Evolutionary conservation across 768 basidiomycete genomes (phyloP), one percentile per base, ranked within the genome.

Genomic region (Porphyrellus cyaneotinctus): DNA sequence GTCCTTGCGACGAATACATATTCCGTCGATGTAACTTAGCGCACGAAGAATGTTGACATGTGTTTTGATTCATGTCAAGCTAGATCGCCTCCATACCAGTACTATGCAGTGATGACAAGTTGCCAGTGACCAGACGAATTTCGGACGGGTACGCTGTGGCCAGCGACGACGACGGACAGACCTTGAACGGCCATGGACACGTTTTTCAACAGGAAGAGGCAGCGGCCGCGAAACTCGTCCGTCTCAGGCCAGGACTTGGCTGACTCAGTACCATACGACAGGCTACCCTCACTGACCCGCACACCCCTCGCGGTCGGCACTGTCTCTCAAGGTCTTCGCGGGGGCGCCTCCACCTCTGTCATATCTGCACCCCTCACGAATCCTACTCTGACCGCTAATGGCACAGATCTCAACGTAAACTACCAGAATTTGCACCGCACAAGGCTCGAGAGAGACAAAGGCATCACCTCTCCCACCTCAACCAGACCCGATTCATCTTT

Each of bases 321-420:
- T 9, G 68, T 79, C 46, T 79, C 75, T 31, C 83, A 85, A 63
- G 81, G 77, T 38, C 67, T 82, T 32, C 75, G 77, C 64, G 79
- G 77, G 47, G 57, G 35, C 42, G 44, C 53, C 1, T 32, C 48
- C 11, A 60, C 59, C 17, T 56, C 70, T 20, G 67, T 58, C 44
- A 91, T 92, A 58, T 91, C 88, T 28, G 90, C 89, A 6, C 89
- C 89, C 9, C 85, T 87, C 61, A 90, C 89, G 23, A 92, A 92
- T 62, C 89, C 89, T 7, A 82, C 83, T 13, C 80, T 91, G 51
- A 88, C 88, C 2, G 54, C 78, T 39, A 75, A 80, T 58, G 90
- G 89, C 35, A 83, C 85, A 11, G 87, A 88, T 56, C 72, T 88
- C 63, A 90, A 88, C 57, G 70, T 88, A 62, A 91, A 80, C 58